Evolutionary conservation across 345 rosid species (phyloP), one percentile per base, ranked within the genome.

Genomic region (Lepidium didymum): DNA sequence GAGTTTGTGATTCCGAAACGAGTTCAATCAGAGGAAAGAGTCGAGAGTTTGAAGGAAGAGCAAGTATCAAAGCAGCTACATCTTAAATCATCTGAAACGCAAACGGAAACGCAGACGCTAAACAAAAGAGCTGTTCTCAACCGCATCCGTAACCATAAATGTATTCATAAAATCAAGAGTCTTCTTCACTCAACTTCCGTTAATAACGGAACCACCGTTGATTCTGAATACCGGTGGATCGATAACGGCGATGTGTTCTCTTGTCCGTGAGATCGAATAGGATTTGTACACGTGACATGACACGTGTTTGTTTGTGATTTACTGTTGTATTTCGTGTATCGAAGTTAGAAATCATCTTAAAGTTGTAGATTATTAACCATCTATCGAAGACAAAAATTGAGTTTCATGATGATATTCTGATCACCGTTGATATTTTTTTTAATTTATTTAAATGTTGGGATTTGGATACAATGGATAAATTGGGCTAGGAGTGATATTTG

Each of bases 141-240:
- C 74, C 70, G 78, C n/a, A 68, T 75, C 54, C 78, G 70, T 16
- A 12, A 75, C 54, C 66, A 69, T 35, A 75, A 69, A 56, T 75
- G 78, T 75, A 68, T 75, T 56, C n/a, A 75, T 18, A 47, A 75
- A 68, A 55, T 75, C 45, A 75, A 75, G 66, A 68, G 11, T 55
- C 58, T 75, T 9, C 65, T 75, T 41, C 66, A 53, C 13, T 46
- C 69, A 16, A 68, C 70, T 66, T 65, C 65, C 0, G 34, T 10
- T 62, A 18, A n/a, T 27, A 58, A 73, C 41, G 73, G 72, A 15
- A 6, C 67, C 46, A 38, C 64, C 74, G 70, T 47, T 16, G 78
- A 68, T 4, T 19, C n/a, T 47, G 78, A 56, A 31, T 33, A 62
- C 54, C 74, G 69, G 8, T 75, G 78, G 78, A 33, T 75, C 6